Evolutionary conservation across 1,284 basidiomycete species (phyloP).

Genomic region (Amylostereum areolatum): DNA sequence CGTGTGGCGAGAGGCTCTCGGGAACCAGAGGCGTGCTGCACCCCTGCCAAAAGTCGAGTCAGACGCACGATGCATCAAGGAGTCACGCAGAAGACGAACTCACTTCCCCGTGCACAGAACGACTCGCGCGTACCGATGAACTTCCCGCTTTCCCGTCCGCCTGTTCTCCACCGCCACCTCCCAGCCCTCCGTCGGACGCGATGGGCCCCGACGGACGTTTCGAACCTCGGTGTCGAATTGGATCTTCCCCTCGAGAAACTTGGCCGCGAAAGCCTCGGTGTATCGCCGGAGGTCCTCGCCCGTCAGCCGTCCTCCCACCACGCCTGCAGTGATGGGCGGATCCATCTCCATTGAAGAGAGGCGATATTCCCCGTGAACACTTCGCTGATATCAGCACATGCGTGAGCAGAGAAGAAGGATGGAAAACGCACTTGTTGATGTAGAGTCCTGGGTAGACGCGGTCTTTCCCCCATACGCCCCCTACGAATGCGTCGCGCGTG

Average conservation of each 20-base stretch:
- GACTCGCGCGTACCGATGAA: slow-evolving; percentile 35
- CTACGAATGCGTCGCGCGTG: slow-evolving; percentile 43
- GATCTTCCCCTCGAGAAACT: slow-evolving; percentile 38
- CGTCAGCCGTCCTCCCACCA: slow-evolving; percentile 37
- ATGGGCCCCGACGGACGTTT: slow-evolving; percentile 33
- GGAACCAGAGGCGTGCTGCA: slow-evolving; percentile 44
- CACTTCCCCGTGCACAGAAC: slow-evolving; percentile 54
- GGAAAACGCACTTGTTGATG: slow-evolving; percentile 45
- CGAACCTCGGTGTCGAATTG: slow-evolving; percentile 40
- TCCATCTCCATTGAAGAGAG: slow-evolving; percentile 51
- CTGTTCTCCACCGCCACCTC: too few species aligned
- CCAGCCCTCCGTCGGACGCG: too few species aligned
- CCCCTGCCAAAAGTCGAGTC: slow-evolving; percentile 33
- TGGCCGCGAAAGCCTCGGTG: slow-evolving; percentile 41
- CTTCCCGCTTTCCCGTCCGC: slow-evolving; percentile 17
- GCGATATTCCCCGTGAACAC: slow-evolving; percentile 54
- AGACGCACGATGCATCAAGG: not conserved
- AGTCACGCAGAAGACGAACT: not conserved
- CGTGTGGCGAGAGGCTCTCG: slow-evolving; percentile 21
- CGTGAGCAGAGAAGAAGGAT: not conserved
- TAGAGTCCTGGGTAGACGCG: slow-evolving; percentile 47
- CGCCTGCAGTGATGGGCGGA: slow-evolving; percentile 23
- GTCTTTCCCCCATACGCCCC: slow-evolving; percentile 48
- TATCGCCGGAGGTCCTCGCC: slow-evolving; percentile 48
- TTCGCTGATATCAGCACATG: slow-evolving; percentile 18